Conservation (phyloP, 352 stramenopile species). For the Phytophthora cactorum region DNA sequence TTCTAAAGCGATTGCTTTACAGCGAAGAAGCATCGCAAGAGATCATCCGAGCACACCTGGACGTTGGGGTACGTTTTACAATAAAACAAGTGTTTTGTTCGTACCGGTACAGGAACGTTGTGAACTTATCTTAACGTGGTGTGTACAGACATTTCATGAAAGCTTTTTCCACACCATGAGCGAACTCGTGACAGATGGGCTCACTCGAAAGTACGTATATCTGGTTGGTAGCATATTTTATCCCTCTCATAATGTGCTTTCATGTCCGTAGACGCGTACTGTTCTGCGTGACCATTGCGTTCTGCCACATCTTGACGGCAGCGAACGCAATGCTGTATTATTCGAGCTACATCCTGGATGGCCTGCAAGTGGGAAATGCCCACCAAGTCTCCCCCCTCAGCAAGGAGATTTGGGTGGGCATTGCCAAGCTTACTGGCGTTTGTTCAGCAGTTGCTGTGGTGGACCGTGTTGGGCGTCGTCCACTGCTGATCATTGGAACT, state of each 20-base stretch:
- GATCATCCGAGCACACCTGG: slow-evolving; percentile 37
- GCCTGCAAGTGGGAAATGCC: slow-evolving; percentile 34
- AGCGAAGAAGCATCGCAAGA: slow-evolving; percentile 34
- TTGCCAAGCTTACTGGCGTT: slow-evolving; percentile 71
- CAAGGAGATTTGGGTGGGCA: slow-evolving; percentile 68
- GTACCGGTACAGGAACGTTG: too few relatives aligned
- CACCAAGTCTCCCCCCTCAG: slow-evolving; percentile 31
- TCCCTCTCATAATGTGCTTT: slow-evolving; percentile 2
- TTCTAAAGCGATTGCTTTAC: slow-evolving; percentile 42
- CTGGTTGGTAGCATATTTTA: background rate
- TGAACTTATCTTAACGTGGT: background rate
- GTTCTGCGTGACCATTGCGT: slow-evolving; percentile 60
- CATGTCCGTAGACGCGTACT: slow-evolving; percentile 47
- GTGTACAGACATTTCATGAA: slow-evolving; percentile 38
- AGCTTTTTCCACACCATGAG: slow-evolving; percentile 43
- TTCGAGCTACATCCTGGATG: slow-evolving; percentile 74
- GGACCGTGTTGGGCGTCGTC: slow-evolving; percentile 63
- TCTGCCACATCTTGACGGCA: slow-evolving; percentile 71
- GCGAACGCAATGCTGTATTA: slow-evolving; percentile 87
- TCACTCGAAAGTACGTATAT: slow-evolving; percentile 43
- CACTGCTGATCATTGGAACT: slow-evolving; percentile 65
- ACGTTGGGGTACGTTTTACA: slow-evolving; percentile 25
- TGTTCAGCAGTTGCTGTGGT: slow-evolving; percentile 60
- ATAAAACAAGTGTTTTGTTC: too few relatives aligned
- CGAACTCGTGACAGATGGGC: slow-evolving; percentile 42